Base-by-base conservation (phyloP, 2,329 filamentous ascomycete genomes). In the Fusarium pseudograminearum region DNA sequence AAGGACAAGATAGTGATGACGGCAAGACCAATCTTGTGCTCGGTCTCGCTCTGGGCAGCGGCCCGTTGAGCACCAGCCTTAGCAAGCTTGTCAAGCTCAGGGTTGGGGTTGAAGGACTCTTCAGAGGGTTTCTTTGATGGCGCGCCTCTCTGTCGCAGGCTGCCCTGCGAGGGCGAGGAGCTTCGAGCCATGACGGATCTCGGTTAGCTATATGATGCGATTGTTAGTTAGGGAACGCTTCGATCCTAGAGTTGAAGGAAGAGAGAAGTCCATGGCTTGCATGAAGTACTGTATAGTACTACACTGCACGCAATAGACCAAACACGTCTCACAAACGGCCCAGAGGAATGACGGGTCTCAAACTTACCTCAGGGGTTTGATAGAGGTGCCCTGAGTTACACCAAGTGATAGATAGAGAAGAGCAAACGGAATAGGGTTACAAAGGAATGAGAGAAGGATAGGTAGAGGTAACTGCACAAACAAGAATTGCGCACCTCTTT, bases 1-100 rank as follows among this genome's bases (percentile, higher is more conserved):
- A 99, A 98, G 51, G 93, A 95, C 71, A 98, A 83, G 30, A 89
- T 76, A 3, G 95, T 98, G 77, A 97, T 90, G 72, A 97, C 78
- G 33, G 82, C 80, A 63, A 98, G 87, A 66, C 89, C 92, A 70
- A 96, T 80, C 85, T 91, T 90, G 85, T 98, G 97, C 76, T 97
- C 93, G 85, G 89, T 90, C 80, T 97, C 92, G n/a, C 86, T 86
- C 60, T 81, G 81, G 34, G 81, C 75, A 36, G 78, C 67, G 52
- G 79, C 76, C 38, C 73, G 72, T 60, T 78, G 71, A 47, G 78
- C 70, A 15, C 78, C 76, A 24, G 79, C 75, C 67, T 82, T 80
- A 61, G 81, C 78, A 65, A 87, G 77, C 75, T 81, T 83, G 73
- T 89, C 86, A 72, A 86, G 78, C 66, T 87, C 86, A 48, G 77